Conservation (phyloP, 2,329 filamentous ascomycete species). For the Penicillium sp. region DNA sequence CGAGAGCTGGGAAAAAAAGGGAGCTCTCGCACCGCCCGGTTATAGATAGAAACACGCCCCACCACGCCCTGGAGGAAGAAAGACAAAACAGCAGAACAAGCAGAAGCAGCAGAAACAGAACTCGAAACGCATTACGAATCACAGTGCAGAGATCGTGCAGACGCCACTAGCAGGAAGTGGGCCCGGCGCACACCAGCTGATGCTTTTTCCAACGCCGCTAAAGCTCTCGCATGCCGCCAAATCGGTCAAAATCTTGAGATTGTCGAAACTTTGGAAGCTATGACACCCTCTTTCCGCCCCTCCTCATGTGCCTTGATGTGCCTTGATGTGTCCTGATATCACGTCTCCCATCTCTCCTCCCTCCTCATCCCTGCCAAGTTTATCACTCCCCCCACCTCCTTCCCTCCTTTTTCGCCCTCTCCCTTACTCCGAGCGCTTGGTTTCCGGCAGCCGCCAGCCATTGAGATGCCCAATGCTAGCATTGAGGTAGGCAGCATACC, state of each 20-base stretch:
- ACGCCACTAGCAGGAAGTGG: constrained; percentile 12
- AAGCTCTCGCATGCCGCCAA: too few species aligned
- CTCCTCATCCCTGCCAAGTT: too few species aligned
- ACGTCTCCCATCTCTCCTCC: too few species aligned
- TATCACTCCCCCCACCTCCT: too few species aligned
- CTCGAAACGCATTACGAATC: constrained; percentile 15
- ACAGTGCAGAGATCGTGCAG: constrained; percentile 3
- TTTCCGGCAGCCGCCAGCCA: constrained; percentile 51
- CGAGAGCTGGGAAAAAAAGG: background rate
- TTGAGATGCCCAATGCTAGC: constrained; percentile 67
- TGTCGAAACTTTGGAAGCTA: too few species aligned
- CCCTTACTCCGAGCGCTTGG: constrained; percentile 41
- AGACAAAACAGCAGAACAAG: too few species aligned
- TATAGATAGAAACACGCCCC: constrained; percentile 19
- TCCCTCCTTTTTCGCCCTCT: background rate
- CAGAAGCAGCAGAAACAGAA: constrained; percentile 1
- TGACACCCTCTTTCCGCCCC: too few species aligned
- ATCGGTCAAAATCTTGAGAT: too few species aligned
- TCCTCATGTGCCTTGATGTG: too few species aligned
- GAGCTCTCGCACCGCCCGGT: constrained; percentile 8
- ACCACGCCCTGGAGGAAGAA: too few species aligned
- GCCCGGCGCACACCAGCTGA: background rate
- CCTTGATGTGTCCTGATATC: too few species aligned
- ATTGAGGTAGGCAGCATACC: constrained; percentile 83
- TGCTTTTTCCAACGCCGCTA: too few species aligned